phyloP scores from a whole-genome alignment of 345 rosid species.

The Gossypium arboreum region DNA sequence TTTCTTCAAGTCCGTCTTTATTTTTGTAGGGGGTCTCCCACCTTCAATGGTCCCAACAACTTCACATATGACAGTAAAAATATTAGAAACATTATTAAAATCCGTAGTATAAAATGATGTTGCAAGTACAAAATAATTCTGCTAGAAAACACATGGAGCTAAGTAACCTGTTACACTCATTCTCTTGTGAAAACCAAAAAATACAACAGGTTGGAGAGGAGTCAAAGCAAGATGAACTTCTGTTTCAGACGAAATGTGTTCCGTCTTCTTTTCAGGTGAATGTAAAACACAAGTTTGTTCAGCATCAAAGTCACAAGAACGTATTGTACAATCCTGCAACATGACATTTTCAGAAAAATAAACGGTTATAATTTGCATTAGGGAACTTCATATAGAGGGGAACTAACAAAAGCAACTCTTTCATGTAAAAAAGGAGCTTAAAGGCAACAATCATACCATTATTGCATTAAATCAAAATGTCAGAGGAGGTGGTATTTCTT shows the following conservation, averaged over 20 bases:
- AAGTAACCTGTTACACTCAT: constrained; percentile 94
- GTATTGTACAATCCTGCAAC: constrained; percentile 85
- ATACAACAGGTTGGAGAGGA: constrained; percentile 89
- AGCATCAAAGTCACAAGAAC: constrained; percentile 90
- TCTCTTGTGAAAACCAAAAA: constrained; percentile 84
- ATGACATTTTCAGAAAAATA: neutral
- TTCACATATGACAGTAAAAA: constrained; percentile 30
- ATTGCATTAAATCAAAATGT: neutral
- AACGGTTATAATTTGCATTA: neutral
- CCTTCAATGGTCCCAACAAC: constrained; percentile 99
- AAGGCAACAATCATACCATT: neutral
- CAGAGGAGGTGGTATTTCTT: neutral
- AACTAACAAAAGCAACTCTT: neutral
- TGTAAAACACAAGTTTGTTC: constrained; percentile 95
- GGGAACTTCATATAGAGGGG: neutral
- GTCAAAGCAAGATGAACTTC: constrained; percentile 98
- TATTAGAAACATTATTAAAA: constrained; percentile 16
- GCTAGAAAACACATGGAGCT: neutral
- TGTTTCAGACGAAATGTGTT: constrained; percentile 62
- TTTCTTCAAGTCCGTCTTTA: constrained; percentile 94
- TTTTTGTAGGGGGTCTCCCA: constrained; percentile 89
- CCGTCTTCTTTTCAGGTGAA: constrained; percentile 88
- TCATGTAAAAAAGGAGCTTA: constrained; percentile 2
- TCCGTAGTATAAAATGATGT: neutral
- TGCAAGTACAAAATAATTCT: neutral